phyloP scores from a whole-genome alignment of 345 rosid species.

The Rhizophora apiculata region DNA sequence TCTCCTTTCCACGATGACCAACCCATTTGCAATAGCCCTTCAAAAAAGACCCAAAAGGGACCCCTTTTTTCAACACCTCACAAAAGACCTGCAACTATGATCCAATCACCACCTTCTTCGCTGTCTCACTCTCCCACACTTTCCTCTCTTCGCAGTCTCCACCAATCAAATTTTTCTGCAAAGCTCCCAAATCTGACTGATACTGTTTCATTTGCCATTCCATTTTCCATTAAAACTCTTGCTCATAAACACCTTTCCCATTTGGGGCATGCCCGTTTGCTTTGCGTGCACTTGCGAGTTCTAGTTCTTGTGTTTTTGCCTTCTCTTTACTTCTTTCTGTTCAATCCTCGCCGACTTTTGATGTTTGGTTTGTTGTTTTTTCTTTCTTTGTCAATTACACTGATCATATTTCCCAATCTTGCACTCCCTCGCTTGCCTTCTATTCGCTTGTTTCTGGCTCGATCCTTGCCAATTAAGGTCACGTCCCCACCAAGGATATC shows the following conservation, averaged over 20 bases:
- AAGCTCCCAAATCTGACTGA: neutral
- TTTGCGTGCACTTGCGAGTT: constrained; percentile 51
- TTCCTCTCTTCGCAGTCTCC: constrained; percentile 32
- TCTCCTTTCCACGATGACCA: constrained; percentile 22
- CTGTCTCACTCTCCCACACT: constrained; percentile 34
- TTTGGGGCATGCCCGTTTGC: constrained; percentile 50
- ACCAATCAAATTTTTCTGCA: neutral
- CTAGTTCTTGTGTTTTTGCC: constrained; percentile 50
- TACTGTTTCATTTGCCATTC: constrained; percentile 25
- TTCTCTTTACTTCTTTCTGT: constrained; percentile 41
- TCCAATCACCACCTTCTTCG: constrained; percentile 26
- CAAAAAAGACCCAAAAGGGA: constrained; percentile 11
- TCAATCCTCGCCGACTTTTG: constrained; percentile 31
- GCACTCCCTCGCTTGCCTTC: constrained; percentile 62
- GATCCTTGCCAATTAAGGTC: constrained; percentile 49
- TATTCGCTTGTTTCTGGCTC: constrained; percentile 53
- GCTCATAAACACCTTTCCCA: constrained; percentile 39
- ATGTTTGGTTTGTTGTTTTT: constrained; percentile 34
- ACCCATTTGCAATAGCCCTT: constrained; percentile 16
- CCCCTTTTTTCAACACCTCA: constrained; percentile 41
- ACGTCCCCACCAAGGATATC: constrained; percentile 26
- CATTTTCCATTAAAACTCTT: constrained; percentile 31
- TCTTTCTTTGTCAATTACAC: constrained; percentile 36
- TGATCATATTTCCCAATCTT: constrained; percentile 46
- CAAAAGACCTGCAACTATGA: constrained; percentile 42